Conservation (phyloP, 73 alveolate species). For the Effrenium voratum region DNA sequence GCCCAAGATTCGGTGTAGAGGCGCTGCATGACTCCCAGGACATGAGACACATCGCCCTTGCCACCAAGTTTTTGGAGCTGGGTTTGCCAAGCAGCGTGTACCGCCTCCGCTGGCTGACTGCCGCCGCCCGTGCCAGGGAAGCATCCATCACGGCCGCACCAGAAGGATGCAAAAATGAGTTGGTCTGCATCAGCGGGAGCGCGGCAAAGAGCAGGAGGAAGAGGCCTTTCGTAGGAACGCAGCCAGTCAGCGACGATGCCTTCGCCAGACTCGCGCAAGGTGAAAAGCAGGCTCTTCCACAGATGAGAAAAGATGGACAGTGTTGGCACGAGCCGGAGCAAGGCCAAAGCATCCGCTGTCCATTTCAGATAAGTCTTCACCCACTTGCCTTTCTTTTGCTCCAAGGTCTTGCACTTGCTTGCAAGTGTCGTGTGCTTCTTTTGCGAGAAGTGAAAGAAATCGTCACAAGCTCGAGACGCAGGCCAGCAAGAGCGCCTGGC, state of each 20-base stretch:
- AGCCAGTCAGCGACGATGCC: background rate
- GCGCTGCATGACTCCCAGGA: background rate
- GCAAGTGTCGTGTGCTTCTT: background rate
- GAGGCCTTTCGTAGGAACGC: conserved; percentile 8
- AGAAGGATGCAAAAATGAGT: background rate
- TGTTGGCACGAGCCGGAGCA: background rate
- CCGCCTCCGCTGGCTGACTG: conserved; percentile 45
- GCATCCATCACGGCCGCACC: conserved; percentile 1
- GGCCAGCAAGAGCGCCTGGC: background rate
- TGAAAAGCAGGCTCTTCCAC: background rate
- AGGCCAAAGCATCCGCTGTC: background rate
- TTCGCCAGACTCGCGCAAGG: background rate
- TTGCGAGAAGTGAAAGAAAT: background rate
- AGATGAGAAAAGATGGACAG: background rate
- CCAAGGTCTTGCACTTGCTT: background rate
- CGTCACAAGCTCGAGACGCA: background rate
- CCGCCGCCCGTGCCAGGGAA: conserved; percentile 22
- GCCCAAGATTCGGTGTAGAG: conserved; percentile 30
- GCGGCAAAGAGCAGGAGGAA: background rate
- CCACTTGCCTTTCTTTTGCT: background rate
- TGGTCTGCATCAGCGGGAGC: background rate
- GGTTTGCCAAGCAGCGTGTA: conserved; percentile 21
- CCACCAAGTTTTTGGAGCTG: background rate
- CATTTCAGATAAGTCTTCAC: background rate
- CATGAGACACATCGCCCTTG: background rate